phyloP scores from a whole-genome alignment of 2,329 filamentous ascomycete genomes.

The Pseudogymnoascus sp. region DNA sequence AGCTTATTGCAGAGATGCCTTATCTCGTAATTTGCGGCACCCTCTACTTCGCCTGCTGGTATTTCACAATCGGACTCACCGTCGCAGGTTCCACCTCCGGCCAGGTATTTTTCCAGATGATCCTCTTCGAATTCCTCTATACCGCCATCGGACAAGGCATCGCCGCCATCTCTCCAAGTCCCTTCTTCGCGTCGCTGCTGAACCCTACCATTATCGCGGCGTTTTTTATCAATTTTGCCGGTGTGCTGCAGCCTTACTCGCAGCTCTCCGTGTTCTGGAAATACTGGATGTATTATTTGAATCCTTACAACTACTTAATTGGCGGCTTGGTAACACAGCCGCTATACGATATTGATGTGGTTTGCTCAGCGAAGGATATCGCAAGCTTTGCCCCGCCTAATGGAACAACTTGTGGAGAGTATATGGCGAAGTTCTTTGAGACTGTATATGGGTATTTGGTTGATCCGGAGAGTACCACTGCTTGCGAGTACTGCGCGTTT shows the following conservation, averaged over 20 bases:
- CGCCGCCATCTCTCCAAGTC: slow-evolving; percentile 54
- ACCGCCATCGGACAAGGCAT: slow-evolving; percentile 55
- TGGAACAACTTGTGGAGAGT: slow-evolving; percentile 47
- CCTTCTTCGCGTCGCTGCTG: slow-evolving; percentile 49
- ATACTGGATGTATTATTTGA: slow-evolving; percentile 46
- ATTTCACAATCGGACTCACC: slow-evolving; percentile 44
- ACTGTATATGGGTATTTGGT: slow-evolving; percentile 39
- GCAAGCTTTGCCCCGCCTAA: slow-evolving; percentile 33
- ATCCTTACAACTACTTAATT: slow-evolving; percentile 57
- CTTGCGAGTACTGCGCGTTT: slow-evolving; percentile 57
- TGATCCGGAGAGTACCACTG: slow-evolving; percentile 49
- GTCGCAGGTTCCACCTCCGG: slow-evolving; percentile 35
- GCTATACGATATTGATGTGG: slow-evolving; percentile 40
- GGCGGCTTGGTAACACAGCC: slow-evolving; percentile 46
- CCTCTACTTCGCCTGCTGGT: slow-evolving; percentile 46
- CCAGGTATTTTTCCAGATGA: slow-evolving; percentile 45
- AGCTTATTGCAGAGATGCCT: slow-evolving; percentile 41
- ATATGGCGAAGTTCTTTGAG: slow-evolving; percentile 30
- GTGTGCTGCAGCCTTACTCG: slow-evolving; percentile 61
- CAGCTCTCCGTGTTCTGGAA: slow-evolving; percentile 60
- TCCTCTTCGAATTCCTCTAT: slow-evolving; percentile 55
- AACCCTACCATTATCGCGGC: slow-evolving; percentile 52
- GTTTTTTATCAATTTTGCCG: slow-evolving; percentile 62
- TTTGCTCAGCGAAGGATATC: slow-evolving; percentile 43
- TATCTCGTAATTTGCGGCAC: slow-evolving; percentile 38